A percentile compares a stretch with the other conserved stretches of the same genome.
These are phyloP conservation scores for Colletotrichum spaethianum DNA, from an alignment of 2,329 filamentous ascomycete species.

Conservation along the genomic window DNA sequence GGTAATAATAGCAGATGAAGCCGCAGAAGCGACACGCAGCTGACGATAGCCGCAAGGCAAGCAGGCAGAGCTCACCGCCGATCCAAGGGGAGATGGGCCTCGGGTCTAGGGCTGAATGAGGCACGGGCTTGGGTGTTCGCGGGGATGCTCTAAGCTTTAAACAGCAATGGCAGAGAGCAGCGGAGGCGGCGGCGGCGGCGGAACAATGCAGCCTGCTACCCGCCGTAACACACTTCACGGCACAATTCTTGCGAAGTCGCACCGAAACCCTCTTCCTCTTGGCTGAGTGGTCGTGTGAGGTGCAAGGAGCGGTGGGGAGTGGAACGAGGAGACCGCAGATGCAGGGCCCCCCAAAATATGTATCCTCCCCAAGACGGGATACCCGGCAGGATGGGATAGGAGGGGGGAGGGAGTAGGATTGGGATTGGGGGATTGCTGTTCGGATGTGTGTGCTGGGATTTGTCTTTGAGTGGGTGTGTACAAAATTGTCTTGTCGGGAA, in stretches of 20 bases:
- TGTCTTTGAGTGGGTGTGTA: constrained; percentile 14
- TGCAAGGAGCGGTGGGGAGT: constrained; percentile 18
- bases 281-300: constrained; percentile 27
- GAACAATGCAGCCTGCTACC: constrained; percentile 38
- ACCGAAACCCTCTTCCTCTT: constrained; percentile 27
- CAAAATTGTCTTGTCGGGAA: background rate
- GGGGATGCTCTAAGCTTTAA: constrained; percentile 36
- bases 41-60: constrained; percentile 23
- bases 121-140: constrained; percentile 31
- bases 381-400: constrained; percentile 36
- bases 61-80: constrained; percentile 37
- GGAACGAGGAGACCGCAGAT: constrained; percentile 2
- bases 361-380: constrained; percentile 29
- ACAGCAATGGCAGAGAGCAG: constrained; percentile 14
- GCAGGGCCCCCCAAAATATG: constrained; percentile 17
- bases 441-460: constrained; percentile 16
- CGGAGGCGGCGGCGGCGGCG: constrained; percentile 19
- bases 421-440: constrained; percentile 25
- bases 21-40: constrained; percentile 29
- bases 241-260: constrained; percentile 13
- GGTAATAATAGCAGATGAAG: constrained; percentile 14
- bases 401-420: constrained; percentile 31
- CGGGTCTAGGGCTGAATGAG: constrained; percentile 34
- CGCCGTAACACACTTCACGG: constrained; percentile 30
- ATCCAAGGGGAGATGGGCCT: constrained; percentile 22